Conservation (phyloP, 1,284 basidiomycete species). For the Ustilago cynodontis region DNA sequence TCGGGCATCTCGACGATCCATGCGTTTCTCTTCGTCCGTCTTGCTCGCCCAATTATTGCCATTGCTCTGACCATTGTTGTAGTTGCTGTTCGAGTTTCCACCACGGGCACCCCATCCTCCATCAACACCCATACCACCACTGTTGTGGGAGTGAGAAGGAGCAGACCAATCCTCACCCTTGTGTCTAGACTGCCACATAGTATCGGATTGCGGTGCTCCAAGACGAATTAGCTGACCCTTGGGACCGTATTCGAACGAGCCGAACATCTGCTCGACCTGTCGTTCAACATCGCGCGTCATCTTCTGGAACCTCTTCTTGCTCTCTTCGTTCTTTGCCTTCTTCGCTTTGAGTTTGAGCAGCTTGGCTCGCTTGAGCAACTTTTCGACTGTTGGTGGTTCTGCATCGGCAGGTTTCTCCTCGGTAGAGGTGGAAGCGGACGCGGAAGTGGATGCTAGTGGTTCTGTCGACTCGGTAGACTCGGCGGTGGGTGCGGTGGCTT, state of each 20-base stretch:
- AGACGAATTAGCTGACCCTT: slow-evolving; percentile 52
- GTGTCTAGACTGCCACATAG: slow-evolving; percentile 43
- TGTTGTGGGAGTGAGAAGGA: neutral
- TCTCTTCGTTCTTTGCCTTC: slow-evolving; percentile 62
- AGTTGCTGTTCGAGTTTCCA: slow-evolving; percentile 12
- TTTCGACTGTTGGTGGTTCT: slow-evolving; percentile 43
- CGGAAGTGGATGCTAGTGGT: slow-evolving; percentile 35
- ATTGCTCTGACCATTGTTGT: slow-evolving; percentile 8
- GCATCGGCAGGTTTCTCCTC: slow-evolving; percentile 8
- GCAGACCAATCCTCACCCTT: slow-evolving; percentile 35
- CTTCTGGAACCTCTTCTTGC: slow-evolving; percentile 32
- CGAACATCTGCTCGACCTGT: slow-evolving; percentile 58
- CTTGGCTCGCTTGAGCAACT: slow-evolving; percentile 64
- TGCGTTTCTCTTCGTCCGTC: slow-evolving; percentile 38
- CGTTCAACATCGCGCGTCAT: slow-evolving; percentile 67
- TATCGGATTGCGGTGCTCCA: slow-evolving; percentile 49
- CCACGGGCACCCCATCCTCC: slow-evolving; percentile 41
- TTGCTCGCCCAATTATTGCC: slow-evolving; percentile 14
- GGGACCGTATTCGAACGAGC: slow-evolving; percentile 51
- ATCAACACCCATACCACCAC: slow-evolving; percentile 18
- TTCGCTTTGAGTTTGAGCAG: slow-evolving; percentile 65
- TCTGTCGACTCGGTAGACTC: slow-evolving; percentile 12
- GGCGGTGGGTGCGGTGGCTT: neutral
- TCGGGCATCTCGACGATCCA: slow-evolving; percentile 74
- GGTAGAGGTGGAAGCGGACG: slow-evolving; percentile 2